These are phyloP conservation scores for Geopyxis carbonaria DNA, from an alignment of 495 filamentous ascomycete species.

Conservation along the genomic window DNA sequence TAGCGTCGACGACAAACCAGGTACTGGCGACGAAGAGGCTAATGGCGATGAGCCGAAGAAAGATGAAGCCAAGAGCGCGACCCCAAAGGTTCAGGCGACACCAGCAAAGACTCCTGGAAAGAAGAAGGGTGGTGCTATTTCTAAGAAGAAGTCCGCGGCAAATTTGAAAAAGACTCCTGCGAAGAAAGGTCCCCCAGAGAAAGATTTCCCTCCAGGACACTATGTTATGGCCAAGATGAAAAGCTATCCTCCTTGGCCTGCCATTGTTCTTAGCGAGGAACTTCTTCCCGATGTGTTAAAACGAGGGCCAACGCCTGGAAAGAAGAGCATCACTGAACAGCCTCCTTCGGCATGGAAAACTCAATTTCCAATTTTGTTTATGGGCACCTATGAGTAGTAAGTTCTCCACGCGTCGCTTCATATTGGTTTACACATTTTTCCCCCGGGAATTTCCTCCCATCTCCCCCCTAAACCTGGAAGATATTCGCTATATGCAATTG, in stretches of 20 bases:
- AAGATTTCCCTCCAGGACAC: constrained; percentile 16
- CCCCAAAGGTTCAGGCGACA: constrained; percentile 7
- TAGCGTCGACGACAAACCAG: constrained; percentile 9
- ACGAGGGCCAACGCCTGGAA: constrained; percentile 1
- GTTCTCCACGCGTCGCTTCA: constrained; percentile 10
- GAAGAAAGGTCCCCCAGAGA: constrained; percentile 15
- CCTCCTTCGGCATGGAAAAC: background rate
- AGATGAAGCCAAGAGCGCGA: background rate
- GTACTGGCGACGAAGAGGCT: constrained; percentile 3
- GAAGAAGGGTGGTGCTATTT: constrained; percentile 8
- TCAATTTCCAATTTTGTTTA: constrained; percentile 21
- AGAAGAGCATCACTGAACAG: background rate
- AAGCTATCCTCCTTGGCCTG: constrained; percentile 24
- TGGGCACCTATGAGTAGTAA: constrained; percentile 25
- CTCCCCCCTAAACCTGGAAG: no score
- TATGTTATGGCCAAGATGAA: constrained; percentile 23
- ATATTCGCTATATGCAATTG: no score
- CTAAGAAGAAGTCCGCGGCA: constrained; percentile 21
- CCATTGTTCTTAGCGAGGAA: constrained; percentile 21
- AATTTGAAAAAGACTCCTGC: constrained; percentile 20
- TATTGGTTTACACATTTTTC: no score
- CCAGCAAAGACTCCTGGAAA: constrained; percentile 7
- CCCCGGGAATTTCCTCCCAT: no score
- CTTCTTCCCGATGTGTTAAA: constrained; percentile 19
- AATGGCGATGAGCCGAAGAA: background rate